Percentiles rank a stretch among this genome's conserved stretches.
These are phyloP conservation scores for Gracilaria caudata DNA, from an alignment of 23 red algal species.

Conservation along the genomic window DNA sequence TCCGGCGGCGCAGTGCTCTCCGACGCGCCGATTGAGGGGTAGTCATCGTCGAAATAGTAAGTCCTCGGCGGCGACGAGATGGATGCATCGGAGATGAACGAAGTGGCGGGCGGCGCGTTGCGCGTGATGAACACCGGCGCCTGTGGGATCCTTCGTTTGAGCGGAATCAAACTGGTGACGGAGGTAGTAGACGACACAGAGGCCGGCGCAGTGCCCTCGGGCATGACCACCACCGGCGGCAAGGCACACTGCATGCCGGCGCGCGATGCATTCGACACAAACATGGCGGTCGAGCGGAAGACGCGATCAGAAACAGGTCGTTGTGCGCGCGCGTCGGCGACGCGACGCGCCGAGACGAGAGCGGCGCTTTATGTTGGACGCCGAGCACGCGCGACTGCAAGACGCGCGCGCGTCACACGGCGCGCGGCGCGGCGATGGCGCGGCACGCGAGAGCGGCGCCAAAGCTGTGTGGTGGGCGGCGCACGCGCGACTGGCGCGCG, in stretches of 20 bases:
- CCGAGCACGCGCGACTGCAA: not conserved
- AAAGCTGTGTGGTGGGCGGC: not conserved
- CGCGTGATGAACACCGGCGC: conserved; percentile 13
- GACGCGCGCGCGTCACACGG: not conserved
- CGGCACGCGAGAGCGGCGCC: not conserved
- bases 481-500: not conserved
- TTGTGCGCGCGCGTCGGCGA: not conserved
- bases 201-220: not conserved
- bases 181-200: not conserved
- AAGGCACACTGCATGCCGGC: not conserved
- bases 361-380: no score
- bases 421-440: not conserved
- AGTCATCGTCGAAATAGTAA: conserved; percentile 28
- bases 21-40: conserved; percentile 22
- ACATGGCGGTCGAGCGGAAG: not conserved
- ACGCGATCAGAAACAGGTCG: no score
- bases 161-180: conserved; percentile 27
- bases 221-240: conserved; percentile 17
- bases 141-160: conserved; percentile 14
- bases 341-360: no score
- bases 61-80: not conserved
- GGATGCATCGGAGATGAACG: conserved; percentile 23
- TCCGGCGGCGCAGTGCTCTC: conserved; percentile 5
- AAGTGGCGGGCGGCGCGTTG: not conserved
- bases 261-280: not conserved